These are phyloP conservation scores for Thielaviopsis euricoi DNA, from an alignment of 2,329 filamentous ascomycete species.

Conservation along the genomic window DNA sequence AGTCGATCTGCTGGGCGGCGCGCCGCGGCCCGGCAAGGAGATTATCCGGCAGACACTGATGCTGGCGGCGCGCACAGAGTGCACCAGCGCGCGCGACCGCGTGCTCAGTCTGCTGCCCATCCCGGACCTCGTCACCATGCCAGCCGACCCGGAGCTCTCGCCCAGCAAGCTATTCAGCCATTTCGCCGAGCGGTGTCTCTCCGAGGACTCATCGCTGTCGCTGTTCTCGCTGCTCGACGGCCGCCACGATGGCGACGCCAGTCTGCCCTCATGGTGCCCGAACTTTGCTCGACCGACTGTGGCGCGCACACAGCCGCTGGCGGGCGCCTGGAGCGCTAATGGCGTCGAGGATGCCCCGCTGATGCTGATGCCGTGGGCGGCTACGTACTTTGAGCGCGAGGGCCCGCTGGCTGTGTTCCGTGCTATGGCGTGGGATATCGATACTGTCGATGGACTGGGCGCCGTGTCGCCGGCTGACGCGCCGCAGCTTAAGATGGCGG, in stretches of 20 bases:
- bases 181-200: slow-evolving; percentile 8
- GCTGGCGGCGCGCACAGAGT: slow-evolving; percentile 6
- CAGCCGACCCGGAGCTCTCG: background rate
- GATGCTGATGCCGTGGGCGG: slow-evolving; percentile 8
- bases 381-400: slow-evolving; percentile 11
- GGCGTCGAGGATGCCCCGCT: slow-evolving; percentile 7
- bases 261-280: slow-evolving; percentile 9
- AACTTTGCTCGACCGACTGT: slow-evolving; percentile 6
- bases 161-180: slow-evolving; percentile 4
- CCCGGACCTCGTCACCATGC: slow-evolving; percentile 5
- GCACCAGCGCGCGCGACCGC: slow-evolving; percentile 4
- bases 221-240: slow-evolving; percentile 9
- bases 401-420: slow-evolving; percentile 1
- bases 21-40: background rate
- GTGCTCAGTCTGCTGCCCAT: slow-evolving; percentile 7
- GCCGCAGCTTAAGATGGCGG: background rate
- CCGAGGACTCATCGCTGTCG: slow-evolving; percentile 6
- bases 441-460: slow-evolving; percentile 8
- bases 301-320: slow-evolving; percentile 1
- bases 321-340: slow-evolving; percentile 7
- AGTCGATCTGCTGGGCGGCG: background rate
- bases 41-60: slow-evolving; percentile 2
- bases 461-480: slow-evolving; percentile 6
- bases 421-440: slow-evolving; percentile 10
- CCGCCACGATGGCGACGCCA: slow-evolving; percentile 3